Evolutionary conservation across 163 green algal genomes (phyloP).

Genomic region (Coccomyxa subellipsoidea): DNA sequence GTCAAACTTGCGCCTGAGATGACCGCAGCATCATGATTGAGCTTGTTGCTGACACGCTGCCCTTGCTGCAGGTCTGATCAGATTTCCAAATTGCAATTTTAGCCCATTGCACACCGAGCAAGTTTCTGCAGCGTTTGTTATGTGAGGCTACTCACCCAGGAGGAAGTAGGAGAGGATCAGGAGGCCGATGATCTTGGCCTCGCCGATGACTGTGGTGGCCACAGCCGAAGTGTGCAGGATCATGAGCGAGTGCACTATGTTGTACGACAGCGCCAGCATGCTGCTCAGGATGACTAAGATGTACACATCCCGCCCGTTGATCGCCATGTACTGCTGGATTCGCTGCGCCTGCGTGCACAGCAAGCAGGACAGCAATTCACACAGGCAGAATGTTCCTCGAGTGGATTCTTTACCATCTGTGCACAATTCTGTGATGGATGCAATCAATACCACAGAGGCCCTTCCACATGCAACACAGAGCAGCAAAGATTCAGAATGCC

Average conservation of each 20-base stretch:
- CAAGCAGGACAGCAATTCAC: background rate
- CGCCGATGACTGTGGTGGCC: conserved; percentile 73
- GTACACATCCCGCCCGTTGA: background rate
- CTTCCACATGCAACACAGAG: no score
- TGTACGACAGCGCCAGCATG: conserved; percentile 36
- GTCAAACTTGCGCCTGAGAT: no score
- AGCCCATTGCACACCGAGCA: background rate
- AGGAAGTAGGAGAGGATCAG: conserved; percentile 10
- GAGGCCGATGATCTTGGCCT: conserved; percentile 32
- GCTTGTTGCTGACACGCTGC: background rate
- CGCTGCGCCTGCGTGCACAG: background rate
- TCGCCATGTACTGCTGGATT: conserved; percentile 7
- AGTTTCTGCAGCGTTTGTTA: background rate
- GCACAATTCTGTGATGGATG: no score
- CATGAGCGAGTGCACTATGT: conserved; percentile 50
- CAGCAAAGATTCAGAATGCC: no score
- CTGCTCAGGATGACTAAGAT: conserved; percentile 5
- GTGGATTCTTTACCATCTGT: no score
- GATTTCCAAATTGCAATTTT: background rate
- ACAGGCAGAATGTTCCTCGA: no score
- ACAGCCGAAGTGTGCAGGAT: conserved; percentile 56
- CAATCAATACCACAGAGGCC: no score
- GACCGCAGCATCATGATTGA: background rate
- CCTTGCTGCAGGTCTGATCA: background rate
- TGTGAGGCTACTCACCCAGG: background rate